Percentiles rank a stretch among this genome's conserved stretches.
Evolutionary conservation across 208 protist genomes (phyloP).

Genomic region (Borovskyia barvae): DNA sequence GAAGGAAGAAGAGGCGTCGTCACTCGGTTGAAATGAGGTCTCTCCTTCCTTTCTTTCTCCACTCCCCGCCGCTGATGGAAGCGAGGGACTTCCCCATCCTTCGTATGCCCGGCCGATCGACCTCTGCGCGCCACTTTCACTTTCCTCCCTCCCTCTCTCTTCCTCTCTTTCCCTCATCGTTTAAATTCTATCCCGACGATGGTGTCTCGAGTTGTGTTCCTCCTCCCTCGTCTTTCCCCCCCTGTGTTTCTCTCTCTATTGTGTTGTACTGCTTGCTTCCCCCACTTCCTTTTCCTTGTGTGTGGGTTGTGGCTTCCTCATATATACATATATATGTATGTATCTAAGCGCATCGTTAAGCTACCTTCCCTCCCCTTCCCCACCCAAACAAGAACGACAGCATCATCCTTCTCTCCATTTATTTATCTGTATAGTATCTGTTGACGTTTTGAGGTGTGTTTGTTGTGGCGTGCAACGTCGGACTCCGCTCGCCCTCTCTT

Average conservation of each 20-base stretch:
- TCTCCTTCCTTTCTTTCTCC: constrained; percentile 1
- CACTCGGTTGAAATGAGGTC: constrained; percentile 1
- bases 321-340: constrained; percentile 11
- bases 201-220: background rate
- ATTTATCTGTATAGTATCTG: too few species aligned
- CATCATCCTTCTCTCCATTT: too few species aligned
- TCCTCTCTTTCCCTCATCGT: constrained; percentile 3
- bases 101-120: too few species aligned
- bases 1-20: constrained; percentile 4
- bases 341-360: too few species aligned
- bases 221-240: background rate
- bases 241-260: background rate
- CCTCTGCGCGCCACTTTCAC: background rate
- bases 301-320: background rate
- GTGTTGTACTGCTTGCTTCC: background rate
- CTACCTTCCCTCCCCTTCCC: too few species aligned
- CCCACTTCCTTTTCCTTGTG: constrained; percentile 6
- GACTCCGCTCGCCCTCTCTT: too few species aligned
- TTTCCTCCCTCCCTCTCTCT: constrained; percentile 2
- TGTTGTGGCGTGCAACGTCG: too few species aligned
- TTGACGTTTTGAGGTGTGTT: too few species aligned
- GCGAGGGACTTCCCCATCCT: too few species aligned
- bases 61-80: background rate
- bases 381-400: too few species aligned
- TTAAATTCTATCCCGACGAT: background rate